Percentiles rank a stretch among this genome's conserved stretches.
Conservation (phyloP, 768 basidiomycete genomes). For the Xerocomellus chrysenteron region DNA sequence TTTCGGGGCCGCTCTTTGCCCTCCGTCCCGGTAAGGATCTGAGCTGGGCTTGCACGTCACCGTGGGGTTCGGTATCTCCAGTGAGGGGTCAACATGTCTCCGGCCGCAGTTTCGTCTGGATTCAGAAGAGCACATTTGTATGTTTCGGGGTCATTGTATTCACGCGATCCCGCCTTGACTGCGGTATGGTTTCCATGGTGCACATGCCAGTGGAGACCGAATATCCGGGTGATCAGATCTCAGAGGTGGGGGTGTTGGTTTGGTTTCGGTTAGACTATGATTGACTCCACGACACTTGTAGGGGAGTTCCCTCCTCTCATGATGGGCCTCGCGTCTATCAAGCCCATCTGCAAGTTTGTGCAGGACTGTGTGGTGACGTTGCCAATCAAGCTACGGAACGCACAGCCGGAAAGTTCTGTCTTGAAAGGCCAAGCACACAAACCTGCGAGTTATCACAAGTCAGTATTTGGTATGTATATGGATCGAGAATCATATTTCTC, state of each 20-base stretch:
- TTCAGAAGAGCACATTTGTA: neutral
- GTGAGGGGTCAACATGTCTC: neutral
- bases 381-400: neutral
- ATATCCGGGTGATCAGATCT: neutral
- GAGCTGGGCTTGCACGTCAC: neutral
- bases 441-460: neutral
- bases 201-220: conserved; percentile 1
- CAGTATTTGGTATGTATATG: neutral
- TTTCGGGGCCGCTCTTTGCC: neutral
- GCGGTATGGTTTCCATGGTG: conserved; percentile 3
- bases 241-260: neutral
- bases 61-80: neutral
- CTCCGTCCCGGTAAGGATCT: neutral
- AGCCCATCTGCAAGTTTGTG: neutral
- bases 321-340: neutral
- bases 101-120: neutral
- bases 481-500: neutral
- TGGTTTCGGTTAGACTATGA: conserved; percentile 1
- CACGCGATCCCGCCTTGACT: conserved; percentile 17
- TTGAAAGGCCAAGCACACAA: conserved; percentile 18
- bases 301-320: neutral
- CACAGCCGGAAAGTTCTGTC: neutral
- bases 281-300: neutral
- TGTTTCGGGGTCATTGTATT: neutral
- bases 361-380: neutral